Conservation (phyloP, 1,284 basidiomycete species). For the Rugosomyces carneus region DNA sequence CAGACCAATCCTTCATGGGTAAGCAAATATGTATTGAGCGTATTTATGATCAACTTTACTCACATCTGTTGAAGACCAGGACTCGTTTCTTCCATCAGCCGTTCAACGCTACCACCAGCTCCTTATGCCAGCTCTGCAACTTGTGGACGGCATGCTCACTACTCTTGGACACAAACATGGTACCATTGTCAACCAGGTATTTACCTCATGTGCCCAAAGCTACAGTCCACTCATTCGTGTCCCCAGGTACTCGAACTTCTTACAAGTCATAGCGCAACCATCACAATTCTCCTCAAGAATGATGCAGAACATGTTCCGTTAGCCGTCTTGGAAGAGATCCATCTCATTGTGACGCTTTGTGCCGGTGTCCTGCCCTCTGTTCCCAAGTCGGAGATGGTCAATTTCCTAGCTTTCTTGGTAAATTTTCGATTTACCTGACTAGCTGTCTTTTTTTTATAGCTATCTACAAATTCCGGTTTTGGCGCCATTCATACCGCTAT, state of each 20-base stretch:
- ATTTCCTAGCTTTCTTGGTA: not conserved
- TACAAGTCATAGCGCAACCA: slow-evolving; percentile 72
- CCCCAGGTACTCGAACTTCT: slow-evolving; percentile 70
- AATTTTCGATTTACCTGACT: not conserved
- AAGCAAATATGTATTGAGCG: slow-evolving; percentile 19
- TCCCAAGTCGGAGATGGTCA: slow-evolving; percentile 71
- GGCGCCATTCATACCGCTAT: slow-evolving; percentile 82
- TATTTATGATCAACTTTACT: not conserved
- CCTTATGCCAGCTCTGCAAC: slow-evolving; percentile 79
- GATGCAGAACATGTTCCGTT: slow-evolving; percentile 60
- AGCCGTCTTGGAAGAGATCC: slow-evolving; percentile 68
- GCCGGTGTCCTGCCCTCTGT: slow-evolving; percentile 60
- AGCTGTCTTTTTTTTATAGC: slow-evolving; percentile 30
- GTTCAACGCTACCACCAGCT: slow-evolving; percentile 87
- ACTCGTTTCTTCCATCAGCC: slow-evolving; percentile 83
- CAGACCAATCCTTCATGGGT: slow-evolving; percentile 80
- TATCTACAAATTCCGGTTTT: slow-evolving; percentile 65
- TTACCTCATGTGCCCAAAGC: not conserved
- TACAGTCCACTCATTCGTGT: not conserved
- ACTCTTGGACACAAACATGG: slow-evolving; percentile 62
- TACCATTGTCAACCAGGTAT: slow-evolving; percentile 63
- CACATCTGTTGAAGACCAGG: slow-evolving; percentile 49
- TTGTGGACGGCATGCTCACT: slow-evolving; percentile 66
- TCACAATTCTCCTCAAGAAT: slow-evolving; percentile 73
- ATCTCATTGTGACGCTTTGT: slow-evolving; percentile 70